Conservation (phyloP, 1,284 basidiomycete species). For the Caloboletus firmus region DNA sequence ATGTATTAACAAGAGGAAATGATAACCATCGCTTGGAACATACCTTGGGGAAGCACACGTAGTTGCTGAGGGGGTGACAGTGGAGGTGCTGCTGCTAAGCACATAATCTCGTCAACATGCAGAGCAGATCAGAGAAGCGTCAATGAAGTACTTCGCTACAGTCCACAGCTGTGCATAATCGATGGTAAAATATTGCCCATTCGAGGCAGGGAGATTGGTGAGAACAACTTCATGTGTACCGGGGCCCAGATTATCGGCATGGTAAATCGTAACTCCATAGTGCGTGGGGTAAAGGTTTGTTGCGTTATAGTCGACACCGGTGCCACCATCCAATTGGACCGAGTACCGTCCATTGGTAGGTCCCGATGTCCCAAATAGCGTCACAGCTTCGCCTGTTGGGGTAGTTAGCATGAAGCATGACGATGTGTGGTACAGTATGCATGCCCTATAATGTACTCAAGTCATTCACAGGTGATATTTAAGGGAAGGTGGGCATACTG, state of each 20-base stretch:
- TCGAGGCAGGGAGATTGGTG: slow-evolving; percentile 26
- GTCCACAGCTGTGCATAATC: slow-evolving; percentile 28
- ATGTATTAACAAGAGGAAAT: background rate
- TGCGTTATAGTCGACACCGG: slow-evolving; percentile 23
- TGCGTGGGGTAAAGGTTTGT: slow-evolving; percentile 15
- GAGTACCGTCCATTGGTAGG: slow-evolving; percentile 27
- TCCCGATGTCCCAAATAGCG: slow-evolving; percentile 25
- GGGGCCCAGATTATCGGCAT: slow-evolving; percentile 31
- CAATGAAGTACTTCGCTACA: slow-evolving; percentile 12
- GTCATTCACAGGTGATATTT: background rate
- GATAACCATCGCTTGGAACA: background rate
- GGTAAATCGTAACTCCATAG: slow-evolving; percentile 28
- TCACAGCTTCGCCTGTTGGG: slow-evolving; percentile 27
- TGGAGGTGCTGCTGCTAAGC: background rate
- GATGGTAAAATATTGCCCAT: slow-evolving; percentile 20
- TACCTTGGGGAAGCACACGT: slow-evolving; percentile 14
- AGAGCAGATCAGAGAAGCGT: background rate
- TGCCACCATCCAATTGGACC: slow-evolving; percentile 22
- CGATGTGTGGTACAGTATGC: background rate
- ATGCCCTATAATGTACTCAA: slow-evolving; percentile 16
- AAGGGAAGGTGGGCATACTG: slow-evolving; percentile 19
- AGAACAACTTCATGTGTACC: slow-evolving; percentile 25
- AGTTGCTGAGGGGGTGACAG: background rate
- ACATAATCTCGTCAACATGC: background rate
- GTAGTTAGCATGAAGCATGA: background rate